phyloP scores from a whole-genome alignment of 768 basidiomycete genomes.

The Termitomyces sp. region DNA sequence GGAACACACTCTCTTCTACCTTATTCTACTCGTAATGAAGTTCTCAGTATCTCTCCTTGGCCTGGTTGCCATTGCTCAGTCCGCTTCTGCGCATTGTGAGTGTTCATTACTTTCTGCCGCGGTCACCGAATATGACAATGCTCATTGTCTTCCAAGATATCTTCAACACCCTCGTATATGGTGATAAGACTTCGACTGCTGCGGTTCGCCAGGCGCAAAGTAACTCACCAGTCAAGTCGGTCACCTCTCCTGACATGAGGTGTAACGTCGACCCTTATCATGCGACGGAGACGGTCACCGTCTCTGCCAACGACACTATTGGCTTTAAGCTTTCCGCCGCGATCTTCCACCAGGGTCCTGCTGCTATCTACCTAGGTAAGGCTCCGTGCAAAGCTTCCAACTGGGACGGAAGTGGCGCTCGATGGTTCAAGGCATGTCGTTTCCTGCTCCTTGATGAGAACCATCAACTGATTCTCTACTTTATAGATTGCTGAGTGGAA shows the following conservation, averaged over 20 bases:
- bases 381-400: constrained; percentile 32
- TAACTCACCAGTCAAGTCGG: constrained; percentile 36
- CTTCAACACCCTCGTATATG: constrained; percentile 25
- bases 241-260: constrained; percentile 31
- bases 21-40: constrained; percentile 18
- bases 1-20: constrained; percentile 1
- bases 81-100: constrained; percentile 14
- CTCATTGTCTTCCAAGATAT: constrained; percentile 20
- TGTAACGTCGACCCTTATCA: constrained; percentile 34
- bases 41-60: constrained; percentile 14
- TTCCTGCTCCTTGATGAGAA: neutral
- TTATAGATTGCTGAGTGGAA: constrained; percentile 29
- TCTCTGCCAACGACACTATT: constrained; percentile 31
- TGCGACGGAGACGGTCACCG: constrained; percentile 26
- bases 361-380: constrained; percentile 37
- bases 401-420: constrained; percentile 35
- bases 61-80: constrained; percentile 16
- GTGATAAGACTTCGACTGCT: constrained; percentile 17
- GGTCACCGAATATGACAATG: neutral
- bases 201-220: constrained; percentile 33
- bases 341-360: constrained; percentile 36
- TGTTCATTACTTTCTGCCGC: neutral
- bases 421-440: constrained; percentile 35
- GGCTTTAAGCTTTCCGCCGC: constrained; percentile 27
- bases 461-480: neutral